A percentile compares a stretch with the other conserved stretches of the same genome.
Evolutionary conservation across 1,139 yeast species (phyloP).

Genomic region (Suhomyces maxii): DNA sequence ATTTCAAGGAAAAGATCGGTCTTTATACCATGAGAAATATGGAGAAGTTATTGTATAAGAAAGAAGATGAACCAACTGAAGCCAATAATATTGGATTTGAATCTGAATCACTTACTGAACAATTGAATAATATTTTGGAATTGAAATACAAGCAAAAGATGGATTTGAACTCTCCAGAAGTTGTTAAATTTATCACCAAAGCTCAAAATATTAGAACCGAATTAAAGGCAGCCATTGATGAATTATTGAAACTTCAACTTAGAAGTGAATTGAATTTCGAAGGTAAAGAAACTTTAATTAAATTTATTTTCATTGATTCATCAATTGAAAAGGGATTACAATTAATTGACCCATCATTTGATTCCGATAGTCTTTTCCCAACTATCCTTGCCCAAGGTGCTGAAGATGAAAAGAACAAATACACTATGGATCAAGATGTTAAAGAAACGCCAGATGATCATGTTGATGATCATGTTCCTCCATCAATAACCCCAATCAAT

Average conservation of each 20-base stretch:
- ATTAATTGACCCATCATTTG: constrained; percentile 43
- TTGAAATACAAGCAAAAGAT: constrained; percentile 26
- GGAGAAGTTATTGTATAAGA: constrained; percentile 43
- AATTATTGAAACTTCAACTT: constrained; percentile 55
- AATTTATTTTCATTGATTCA: constrained; percentile 67
- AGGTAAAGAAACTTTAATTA: constrained; percentile 70
- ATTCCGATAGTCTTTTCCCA: constrained; percentile 13
- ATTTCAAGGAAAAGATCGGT: constrained; percentile 59
- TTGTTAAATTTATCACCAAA: constrained; percentile 42
- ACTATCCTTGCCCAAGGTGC: constrained; percentile 10
- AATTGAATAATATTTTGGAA: constrained; percentile 39
- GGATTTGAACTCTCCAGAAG: constrained; percentile 26
- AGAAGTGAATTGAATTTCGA: constrained; percentile 56
- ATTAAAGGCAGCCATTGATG: constrained; percentile 55
- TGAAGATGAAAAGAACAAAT: constrained; percentile 21
- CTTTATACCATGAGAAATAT: constrained; percentile 70
- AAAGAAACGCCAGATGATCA: constrained; percentile 1
- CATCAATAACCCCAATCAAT: constrained; percentile 26
- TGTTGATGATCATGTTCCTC: constrained; percentile 15
- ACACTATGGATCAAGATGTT: constrained; percentile 4
- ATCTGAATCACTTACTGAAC: constrained; percentile 34
- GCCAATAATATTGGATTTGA: constrained; percentile 28
- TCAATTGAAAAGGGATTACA: constrained; percentile 66
- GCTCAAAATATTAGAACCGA: constrained; percentile 46
- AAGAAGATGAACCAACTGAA: constrained; percentile 11